Evolutionary conservation across 345 rosid genomes (phyloP), one percentile per base, ranked within the genome.

Genomic region (Melaleuca alternifolia): DNA sequence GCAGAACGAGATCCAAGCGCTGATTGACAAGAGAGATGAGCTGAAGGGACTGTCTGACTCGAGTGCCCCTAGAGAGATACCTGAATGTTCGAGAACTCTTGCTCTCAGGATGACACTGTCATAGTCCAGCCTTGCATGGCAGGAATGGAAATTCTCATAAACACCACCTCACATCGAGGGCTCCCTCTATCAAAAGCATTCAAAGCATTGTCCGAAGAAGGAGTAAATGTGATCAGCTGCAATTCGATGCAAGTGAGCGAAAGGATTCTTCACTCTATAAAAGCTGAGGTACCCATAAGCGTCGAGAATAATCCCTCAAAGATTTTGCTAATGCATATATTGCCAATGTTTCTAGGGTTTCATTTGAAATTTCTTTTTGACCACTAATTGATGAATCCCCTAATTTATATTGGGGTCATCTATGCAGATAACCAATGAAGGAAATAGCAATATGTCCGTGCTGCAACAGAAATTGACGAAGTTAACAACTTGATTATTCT

Each of bases 141-240:
- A 48, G 95, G 94, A 65, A 76, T 89, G 50, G 94, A 93, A 51
- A 89, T 91, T 77, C 88, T 77, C 30, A 54, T 91, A 51, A 87
- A 79, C 87, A 87, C 91, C 51, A 48, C 54, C 20, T 54, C 12
- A 51, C 83, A 41, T 83, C 85, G 85, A 50, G 87, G 88, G 44
- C 33, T 93, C 85, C 86, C 88, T 18, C 88, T 91, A 76, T 93
- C 94, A 6, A 84, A 54, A 81, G 85, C 90, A 53, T 83, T 92
- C 85, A 54, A 54, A 77, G 75, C 89, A 54, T 83, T 92, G 41
- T 28, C 61, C 50, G 71, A 53, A 84, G 92, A 89, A 89, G 92
- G 92, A 71, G 61, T 90, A 37, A 85, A 15, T 50, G 52, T 93
- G 82, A 62, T 86, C 48, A 89, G 89, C 57, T 89, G 91, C 86